Conservation (phyloP, 257 asterid species). For the Solanum clarkiae region DNA sequence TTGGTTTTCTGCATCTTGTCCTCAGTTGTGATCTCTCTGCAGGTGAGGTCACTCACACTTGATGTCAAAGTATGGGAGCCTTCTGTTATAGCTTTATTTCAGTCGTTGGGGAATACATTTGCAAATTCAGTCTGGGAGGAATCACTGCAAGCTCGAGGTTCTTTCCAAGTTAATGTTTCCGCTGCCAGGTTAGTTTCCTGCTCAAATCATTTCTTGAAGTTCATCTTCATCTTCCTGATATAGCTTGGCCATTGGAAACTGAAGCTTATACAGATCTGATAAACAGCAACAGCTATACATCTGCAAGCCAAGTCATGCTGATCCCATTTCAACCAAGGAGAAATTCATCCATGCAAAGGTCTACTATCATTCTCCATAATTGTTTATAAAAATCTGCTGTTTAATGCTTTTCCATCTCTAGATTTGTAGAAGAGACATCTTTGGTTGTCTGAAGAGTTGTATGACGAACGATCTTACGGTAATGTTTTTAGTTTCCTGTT, state of each 20-base stretch:
- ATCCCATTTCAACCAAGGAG: slow-evolving; percentile 80
- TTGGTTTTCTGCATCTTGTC: slow-evolving; percentile 1
- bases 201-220: not conserved
- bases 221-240: slow-evolving; percentile 4
- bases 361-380: not conserved
- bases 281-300: slow-evolving; percentile 48
- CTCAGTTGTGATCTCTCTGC: slow-evolving; percentile 11
- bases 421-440: not conserved
- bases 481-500: not conserved
- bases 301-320: slow-evolving; percentile 69
- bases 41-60: slow-evolving; percentile 97
- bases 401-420: not conserved
- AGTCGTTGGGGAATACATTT: slow-evolving; percentile 78
- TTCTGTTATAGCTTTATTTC: slow-evolving; percentile 80
- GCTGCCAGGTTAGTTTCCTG: slow-evolving; percentile 47
- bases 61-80: slow-evolving; percentile 99
- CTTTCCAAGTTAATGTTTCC: slow-evolving; percentile 56
- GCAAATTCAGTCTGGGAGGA: slow-evolving; percentile 97
- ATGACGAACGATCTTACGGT: not conserved
- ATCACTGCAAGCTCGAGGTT: slow-evolving; percentile 60
- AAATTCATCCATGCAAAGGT: slow-evolving; percentile 96
- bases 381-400: not conserved
- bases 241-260: slow-evolving; percentile 9
- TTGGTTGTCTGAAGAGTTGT: not conserved
- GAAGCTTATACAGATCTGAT: slow-evolving; percentile 63